These are phyloP conservation scores for Tricholoma terreum DNA, from an alignment of 768 basidiomycete genomes.

Conservation along the genomic window DNA sequence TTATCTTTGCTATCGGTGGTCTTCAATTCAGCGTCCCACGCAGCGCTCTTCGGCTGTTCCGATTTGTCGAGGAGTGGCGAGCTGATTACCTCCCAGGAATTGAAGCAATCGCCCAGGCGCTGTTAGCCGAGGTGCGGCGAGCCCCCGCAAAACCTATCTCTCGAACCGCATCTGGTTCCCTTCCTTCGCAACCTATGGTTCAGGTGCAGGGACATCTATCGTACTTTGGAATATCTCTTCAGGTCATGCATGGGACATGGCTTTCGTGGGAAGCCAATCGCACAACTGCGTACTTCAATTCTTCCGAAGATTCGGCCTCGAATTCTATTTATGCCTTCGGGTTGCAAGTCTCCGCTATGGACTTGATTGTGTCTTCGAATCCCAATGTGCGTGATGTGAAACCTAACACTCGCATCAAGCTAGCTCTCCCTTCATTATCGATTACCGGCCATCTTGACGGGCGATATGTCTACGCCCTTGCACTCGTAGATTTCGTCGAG, in stretches of 20 bases:
- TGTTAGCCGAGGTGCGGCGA: conserved; percentile 61
- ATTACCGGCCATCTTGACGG: conserved; percentile 58
- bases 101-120: conserved; percentile 59
- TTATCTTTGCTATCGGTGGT: conserved; percentile 42
- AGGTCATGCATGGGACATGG: conserved; percentile 89
- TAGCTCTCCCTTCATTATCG: conserved; percentile 64
- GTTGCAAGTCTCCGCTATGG: conserved; percentile 59
- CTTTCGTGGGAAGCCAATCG: conserved; percentile 67
- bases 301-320: conserved; percentile 29
- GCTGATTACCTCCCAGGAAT: conserved; percentile 75
- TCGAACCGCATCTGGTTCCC: conserved; percentile 28
- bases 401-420: conserved; percentile 50
- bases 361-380: conserved; percentile 55
- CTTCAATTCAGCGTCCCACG: conserved; percentile 67
- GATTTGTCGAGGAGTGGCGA: conserved; percentile 80
- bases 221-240: conserved; percentile 59
- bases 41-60: conserved; percentile 75
- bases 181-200: conserved; percentile 29
- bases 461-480: conserved; percentile 47
- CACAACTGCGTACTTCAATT: conserved; percentile 45
- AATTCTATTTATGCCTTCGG: conserved; percentile 51
- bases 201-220: conserved; percentile 53
- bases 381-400: conserved; percentile 33
- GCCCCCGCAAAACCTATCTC: conserved; percentile 31
- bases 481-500: conserved; percentile 65